phyloP scores from a whole-genome alignment of 768 basidiomycete species.

The Suillus americanus region DNA sequence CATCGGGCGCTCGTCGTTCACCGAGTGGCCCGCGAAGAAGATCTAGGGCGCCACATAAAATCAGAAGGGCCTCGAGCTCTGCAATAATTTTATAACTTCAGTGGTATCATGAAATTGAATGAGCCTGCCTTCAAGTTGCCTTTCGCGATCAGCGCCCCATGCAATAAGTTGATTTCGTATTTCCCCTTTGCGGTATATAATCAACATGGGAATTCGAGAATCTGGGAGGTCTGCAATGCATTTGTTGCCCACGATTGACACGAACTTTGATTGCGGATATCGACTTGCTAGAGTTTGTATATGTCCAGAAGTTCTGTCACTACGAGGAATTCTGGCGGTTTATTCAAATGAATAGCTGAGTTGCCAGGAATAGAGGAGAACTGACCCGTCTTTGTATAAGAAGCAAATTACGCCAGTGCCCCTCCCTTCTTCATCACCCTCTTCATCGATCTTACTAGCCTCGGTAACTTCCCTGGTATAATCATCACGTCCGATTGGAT shows the following conservation, averaged over 20 bases:
- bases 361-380: constrained; percentile 7
- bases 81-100: constrained; percentile 7
- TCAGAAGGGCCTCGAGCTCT: constrained; percentile 73
- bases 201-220: constrained; percentile 83
- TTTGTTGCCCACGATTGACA: constrained; percentile 91
- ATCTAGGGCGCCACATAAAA: constrained; percentile 66
- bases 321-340: constrained; percentile 68
- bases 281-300: constrained; percentile 71
- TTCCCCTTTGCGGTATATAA: constrained; percentile 92
- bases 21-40: constrained; percentile 41
- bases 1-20: constrained; percentile 31
- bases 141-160: constrained; percentile 80
- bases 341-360: constrained; percentile 6
- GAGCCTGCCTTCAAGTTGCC: constrained; percentile 69
- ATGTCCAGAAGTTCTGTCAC: constrained; percentile 72
- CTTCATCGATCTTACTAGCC: constrained; percentile 71
- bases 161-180: constrained; percentile 82
- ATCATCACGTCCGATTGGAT: constrained; percentile 89
- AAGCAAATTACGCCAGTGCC: constrained; percentile 95
- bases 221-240: constrained; percentile 98
- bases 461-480: constrained; percentile 96
- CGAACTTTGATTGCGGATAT: constrained; percentile 92
- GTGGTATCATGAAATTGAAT: constrained; percentile 1
- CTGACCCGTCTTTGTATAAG: constrained; percentile 93
- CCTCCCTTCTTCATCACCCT: constrained; percentile 59